Evolutionary conservation across 768 basidiomycete genomes (phyloP), one percentile per base, ranked within the genome.

Genomic region (Porphyrellus cyaneotinctus): DNA sequence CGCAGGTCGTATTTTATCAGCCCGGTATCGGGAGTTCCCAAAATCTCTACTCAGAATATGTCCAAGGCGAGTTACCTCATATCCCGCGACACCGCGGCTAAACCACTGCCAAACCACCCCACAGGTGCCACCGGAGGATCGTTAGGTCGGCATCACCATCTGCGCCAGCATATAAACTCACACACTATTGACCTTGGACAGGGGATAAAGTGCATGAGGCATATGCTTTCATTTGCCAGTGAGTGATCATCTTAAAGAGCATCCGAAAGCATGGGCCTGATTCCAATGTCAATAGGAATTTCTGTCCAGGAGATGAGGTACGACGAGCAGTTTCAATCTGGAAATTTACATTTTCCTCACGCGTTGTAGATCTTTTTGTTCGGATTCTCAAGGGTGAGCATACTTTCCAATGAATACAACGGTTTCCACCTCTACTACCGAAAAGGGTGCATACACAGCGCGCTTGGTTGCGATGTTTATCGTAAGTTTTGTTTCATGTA

Each of bases 151-250:
- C 64, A 31, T 28, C 30, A 1, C 28, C 20, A 6, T 33, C 35
- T 37, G 13, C n/a, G n/a, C n/a, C n/a, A n/a, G n/a, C n/a, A n/a
- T n/a, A n/a, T n/a, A n/a, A n/a, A n/a, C n/a, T 3, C n/a, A n/a
- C 28, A 47, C n/a, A 31, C n/a, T 22, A 12, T n/a, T n/a, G n/a
- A 38, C 17, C 60, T 12, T 24, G 24, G 43, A 15, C 58, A 88
- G 85, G 70, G 36, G 83, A 84, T 51, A 88, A 89, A 61, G 84
- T 89, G 3, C 83, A 88, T 68, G 85, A 88, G 57, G 87, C 82
- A 31, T 87, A 88, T 69, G 84, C 79, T n/a, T 89, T 89, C 62
- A 84, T 89, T 59, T 80, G 87, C 20, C 85, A 89, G 86, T 88
- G 60, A 67, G 86, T 72, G 15, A 15, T n/a, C 23, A 26, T 38